Base-by-base conservation (phyloP, 768 basidiomycete species). In the Xerocomus spinulosus region DNA sequence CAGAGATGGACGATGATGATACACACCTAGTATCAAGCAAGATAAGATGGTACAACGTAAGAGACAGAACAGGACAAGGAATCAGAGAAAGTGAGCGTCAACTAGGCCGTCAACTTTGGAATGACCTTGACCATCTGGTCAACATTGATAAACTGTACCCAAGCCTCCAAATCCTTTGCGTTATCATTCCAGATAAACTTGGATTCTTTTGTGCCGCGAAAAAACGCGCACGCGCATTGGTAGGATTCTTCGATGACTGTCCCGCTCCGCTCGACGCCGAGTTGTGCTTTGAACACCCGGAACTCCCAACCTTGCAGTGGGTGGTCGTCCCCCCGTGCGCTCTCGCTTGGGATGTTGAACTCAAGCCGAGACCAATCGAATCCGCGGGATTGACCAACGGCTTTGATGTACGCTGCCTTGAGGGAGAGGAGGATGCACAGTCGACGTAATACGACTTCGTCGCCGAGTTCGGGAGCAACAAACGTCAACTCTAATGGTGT, bases 271-370 rank as follows among this genome's bases (percentile, higher is more conserved):
- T 79, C 78, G 3, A 89, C 82, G 14, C 84, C 86, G 14, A 91
- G 75, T 45, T 80, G 78, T 13, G 85, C 79, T 48, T 76, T 77
- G 76, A 86, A 92, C 34, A 92, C 71, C 8, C 90, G 79, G 67
- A 92, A 91, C 63, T 92, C 90, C 90, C 90, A 92, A 0, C 90
- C 90, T 17, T 75, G 72, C 0, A 92, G 71, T 2, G 79, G 77
- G 36, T 79, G 76, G 5, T 81, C 80, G 62, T 92, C 90, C 2
- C 84, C 85, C 2, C 68, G 73, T 7, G 83, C 85, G 3, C 67
- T 73, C 52, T 79, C 70, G 30, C 76, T 75, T 55, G 83, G 73
- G 39, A 91, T 77, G 65, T 90, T 80, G 72, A 90, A 89, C 55
- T 91, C 86, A 52, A 92, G 80, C 2, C 88, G 82, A 5, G 83